Evolutionary conservation across 257 asterid species (phyloP), one percentile per base, ranked within the genome.

Genomic region (Oldenlandia corymbosa): DNA sequence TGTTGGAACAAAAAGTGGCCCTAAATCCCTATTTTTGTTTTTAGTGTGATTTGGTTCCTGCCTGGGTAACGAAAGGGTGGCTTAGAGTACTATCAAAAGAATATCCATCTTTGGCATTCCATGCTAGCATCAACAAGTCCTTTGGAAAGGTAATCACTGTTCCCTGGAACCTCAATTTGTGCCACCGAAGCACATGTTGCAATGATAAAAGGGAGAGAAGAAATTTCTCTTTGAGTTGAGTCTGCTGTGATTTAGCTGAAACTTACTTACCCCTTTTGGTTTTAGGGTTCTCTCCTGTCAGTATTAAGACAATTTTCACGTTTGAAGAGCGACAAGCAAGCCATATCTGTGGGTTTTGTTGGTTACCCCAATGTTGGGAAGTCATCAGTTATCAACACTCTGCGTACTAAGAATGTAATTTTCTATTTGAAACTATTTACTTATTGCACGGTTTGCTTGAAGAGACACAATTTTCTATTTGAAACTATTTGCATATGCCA

Each of bases 291-390:
- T 60, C 97, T 93, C 67, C 81, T 87, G 34, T 88, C 99, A 14
- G 88, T 89, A 39, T 70, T 92, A 79, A 84, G 99, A 67, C 99
- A 93, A 68, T 93, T 87, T 72, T 66, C 97, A 36, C 94, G 99
- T 10, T 63, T 93, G 65, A 89, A 93, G 79, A 84, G 87, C 65
- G 97, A 93, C 78, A 93, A 93, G 75, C 97, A 93, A 80, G 91
- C 92, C 73, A 89, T 93, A 80, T 93, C 99, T 9, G 99, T 93
- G 48, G 99, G 99, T 23, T 93, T 93, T 60, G 86, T 93, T 18
- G 99, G 99, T 36, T 93, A 93, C 80, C 99, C 99, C 50, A 90
- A 90, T 73, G 99, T 93, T 71, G 99, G 99, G 58, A 92, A 89
- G 78, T 92, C 99, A 18, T 92, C 99, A 64, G 96, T 92, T 68